Conservation (phyloP, 345 rosid species). For the Brassica juncea region DNA sequence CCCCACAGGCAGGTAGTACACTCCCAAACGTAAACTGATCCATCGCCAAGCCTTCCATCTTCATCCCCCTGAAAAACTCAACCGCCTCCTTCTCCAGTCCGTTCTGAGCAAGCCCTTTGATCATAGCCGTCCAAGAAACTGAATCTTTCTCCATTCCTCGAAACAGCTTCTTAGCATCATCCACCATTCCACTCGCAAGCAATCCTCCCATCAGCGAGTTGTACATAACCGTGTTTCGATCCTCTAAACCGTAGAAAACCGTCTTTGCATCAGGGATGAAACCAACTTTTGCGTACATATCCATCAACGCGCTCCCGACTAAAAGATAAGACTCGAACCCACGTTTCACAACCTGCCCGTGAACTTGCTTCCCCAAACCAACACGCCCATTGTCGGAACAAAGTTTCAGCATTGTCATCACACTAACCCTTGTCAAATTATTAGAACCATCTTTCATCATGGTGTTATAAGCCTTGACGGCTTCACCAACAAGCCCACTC, state of each 20-base stretch:
- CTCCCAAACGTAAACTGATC: constrained; percentile 93
- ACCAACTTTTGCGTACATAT: constrained; percentile 81
- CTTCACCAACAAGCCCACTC: constrained; percentile 49
- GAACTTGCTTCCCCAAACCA: constrained; percentile 69
- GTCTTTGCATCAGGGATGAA: constrained; percentile 57
- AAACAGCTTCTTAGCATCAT: constrained; percentile 60
- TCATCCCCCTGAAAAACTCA: constrained; percentile 66
- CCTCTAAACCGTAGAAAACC: constrained; percentile 53
- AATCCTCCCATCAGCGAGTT: constrained; percentile 76
- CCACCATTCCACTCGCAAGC: constrained; percentile 64
- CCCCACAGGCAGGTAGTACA: constrained; percentile 79
- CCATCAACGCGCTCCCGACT: constrained; percentile 75
- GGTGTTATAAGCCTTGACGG: constrained; percentile 58
- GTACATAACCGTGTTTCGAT: constrained; percentile 64
- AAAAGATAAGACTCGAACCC: constrained; percentile 64
- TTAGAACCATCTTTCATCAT: constrained; percentile 67
- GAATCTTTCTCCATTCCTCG: constrained; percentile 72
- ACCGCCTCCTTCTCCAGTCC: constrained; percentile 65
- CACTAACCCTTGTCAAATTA: constrained; percentile 70
- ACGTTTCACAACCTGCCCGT: constrained; percentile 67
- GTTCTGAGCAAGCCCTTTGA: constrained; percentile 72
- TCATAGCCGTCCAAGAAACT: constrained; percentile 85
- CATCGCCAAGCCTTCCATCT: constrained; percentile 55
- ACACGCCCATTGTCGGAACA: constrained; percentile 49
- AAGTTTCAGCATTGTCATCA: constrained; percentile 70